Percentiles rank a stretch among this genome's conserved stretches.
Conservation (phyloP, 257 asterid species). For the Fraxinus cuspidata region DNA sequence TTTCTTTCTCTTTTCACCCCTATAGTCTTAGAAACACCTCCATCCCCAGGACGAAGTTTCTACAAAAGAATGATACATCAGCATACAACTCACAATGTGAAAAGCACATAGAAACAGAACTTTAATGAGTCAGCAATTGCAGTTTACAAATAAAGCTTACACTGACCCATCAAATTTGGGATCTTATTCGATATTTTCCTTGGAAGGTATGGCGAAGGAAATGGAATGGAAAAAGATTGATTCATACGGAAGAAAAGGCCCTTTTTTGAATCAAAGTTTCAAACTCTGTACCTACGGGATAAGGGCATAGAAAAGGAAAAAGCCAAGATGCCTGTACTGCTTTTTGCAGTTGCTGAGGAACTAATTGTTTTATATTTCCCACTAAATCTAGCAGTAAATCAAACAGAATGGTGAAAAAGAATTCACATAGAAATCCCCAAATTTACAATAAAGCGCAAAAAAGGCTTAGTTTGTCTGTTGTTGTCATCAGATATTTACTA, state of each 20-base stretch:
- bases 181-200: background rate
- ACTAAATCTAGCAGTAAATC: background rate
- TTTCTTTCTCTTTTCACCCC: slow-evolving; percentile 49
- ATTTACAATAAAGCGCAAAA: background rate
- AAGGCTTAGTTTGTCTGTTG: background rate
- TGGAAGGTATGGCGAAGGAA: background rate
- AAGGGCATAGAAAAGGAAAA: background rate
- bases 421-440: background rate
- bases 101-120: background rate
- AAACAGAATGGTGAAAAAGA: background rate
- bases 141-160: background rate
- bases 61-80: slow-evolving; percentile 25
- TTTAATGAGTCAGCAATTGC: slow-evolving; percentile 1
- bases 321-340: background rate
- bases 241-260: background rate
- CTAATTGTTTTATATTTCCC: background rate
- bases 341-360: background rate
- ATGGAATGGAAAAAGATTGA: background rate
- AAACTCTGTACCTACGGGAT: background rate
- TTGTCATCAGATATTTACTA: background rate
- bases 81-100: slow-evolving; percentile 10
- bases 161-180: background rate
- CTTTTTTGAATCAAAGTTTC: background rate
- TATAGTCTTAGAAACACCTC: slow-evolving; percentile 26
- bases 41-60: slow-evolving; percentile 43